Evolutionary conservation across 163 green algal species (phyloP), one percentile per base, ranked within the genome.

Genomic region (Coccomyxa subellipsoidea): DNA sequence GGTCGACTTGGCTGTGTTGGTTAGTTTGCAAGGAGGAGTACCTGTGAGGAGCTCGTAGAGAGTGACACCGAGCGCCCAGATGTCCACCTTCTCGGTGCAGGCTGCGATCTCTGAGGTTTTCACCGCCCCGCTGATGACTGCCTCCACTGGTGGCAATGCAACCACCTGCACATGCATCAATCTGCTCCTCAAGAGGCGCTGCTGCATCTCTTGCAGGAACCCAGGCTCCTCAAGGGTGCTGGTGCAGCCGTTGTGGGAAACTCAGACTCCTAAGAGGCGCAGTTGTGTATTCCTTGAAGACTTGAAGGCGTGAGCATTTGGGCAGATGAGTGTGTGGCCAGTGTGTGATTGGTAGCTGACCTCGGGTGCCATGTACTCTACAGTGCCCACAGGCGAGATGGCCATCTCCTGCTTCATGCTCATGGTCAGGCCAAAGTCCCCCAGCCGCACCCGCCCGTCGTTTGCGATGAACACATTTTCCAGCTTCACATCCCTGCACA

Each of bases 341-440:
- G 1, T 12, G 47, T 27, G 47, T 12, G 47, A 18, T 2, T 27
- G 47, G 15, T 59, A 59, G 47, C 47, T 59, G 54, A 93, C 89
- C 84, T 95, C 92, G 0, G 92, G 92, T 4, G 90, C 90, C 86
- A 96, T 95, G 83, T 96, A 96, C 36, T 94, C 90, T 31, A 93
- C 86, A 40, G 92, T 96, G 35, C 91, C 92, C 23, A 96, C 90
- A 25, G 92, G 91, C 1, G 89, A 94, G 83, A 95, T 95, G 59
- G 92, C 91, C 77, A 88, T 80, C 85, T 96, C 92, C 78, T 94
- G 91, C 76, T 86, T 89, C 79, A 90, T 90, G 85, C 86, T 89
- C 83, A 95, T 93, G 18, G 91, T 92, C 73, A 95, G 81, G 8
- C 92, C 92, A 87, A 96, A 94, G 83, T 96, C 92, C 15, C 89